phyloP scores from a whole-genome alignment of 176 grass and related monocot genomes.

The Stipa capillata region DNA sequence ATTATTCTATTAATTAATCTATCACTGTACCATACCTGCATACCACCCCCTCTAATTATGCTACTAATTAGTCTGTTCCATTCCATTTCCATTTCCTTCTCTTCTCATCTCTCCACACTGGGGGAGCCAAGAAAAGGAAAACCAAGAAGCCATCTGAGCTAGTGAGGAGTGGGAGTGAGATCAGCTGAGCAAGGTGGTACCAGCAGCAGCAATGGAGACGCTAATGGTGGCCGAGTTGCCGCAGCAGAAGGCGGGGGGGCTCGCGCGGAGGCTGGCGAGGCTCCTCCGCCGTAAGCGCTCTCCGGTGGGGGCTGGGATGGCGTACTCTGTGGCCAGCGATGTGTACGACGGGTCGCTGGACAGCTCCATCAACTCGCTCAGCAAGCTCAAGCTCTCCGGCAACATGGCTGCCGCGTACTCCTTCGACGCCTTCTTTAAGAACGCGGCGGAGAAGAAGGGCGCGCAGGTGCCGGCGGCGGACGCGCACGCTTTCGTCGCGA shows the following conservation, averaged over 20 bases:
- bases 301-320: not conserved
- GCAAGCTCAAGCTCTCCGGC: constrained; percentile 68
- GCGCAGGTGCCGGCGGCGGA: not conserved
- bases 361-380: constrained; percentile 44
- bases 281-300: constrained; percentile 49
- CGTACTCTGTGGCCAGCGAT: constrained; percentile 24
- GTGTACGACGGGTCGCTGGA: constrained; percentile 40
- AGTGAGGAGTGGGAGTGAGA: not conserved
- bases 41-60: not conserved
- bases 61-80: not conserved
- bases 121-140: no score
- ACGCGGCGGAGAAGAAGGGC: constrained; percentile 9
- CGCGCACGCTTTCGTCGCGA: constrained; percentile 41
- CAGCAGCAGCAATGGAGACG: constrained; percentile 34
- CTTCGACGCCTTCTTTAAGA: constrained; percentile 24
- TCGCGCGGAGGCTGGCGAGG: constrained; percentile 41
- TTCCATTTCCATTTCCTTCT: not conserved
- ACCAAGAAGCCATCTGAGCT: not conserved
- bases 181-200: not conserved
- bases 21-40: not conserved
- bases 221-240: not conserved
- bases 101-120: not conserved
- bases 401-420: constrained; percentile 45
- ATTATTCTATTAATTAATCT: constrained; percentile 15
- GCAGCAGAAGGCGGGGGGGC: constrained; percentile 28